phyloP scores from a whole-genome alignment of 78 protist species.

The Tieghemostelium lacteum region DNA sequence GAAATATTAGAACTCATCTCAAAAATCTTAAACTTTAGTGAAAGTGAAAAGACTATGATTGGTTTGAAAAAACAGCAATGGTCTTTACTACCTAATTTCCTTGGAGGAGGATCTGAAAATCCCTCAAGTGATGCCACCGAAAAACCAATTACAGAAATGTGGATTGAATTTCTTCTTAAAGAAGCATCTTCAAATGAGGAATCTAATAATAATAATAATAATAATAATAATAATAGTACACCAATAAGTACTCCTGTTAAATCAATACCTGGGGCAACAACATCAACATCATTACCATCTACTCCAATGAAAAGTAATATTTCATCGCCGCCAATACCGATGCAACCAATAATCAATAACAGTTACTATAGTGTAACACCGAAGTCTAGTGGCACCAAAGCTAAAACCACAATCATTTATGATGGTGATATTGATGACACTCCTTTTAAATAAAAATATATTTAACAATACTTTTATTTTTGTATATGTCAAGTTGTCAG shows the following conservation, averaged over 20 bases:
- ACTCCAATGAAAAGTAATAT: constrained; percentile 42
- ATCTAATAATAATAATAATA: neutral
- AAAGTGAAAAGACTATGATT: constrained; percentile 59
- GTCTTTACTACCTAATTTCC: constrained; percentile 57
- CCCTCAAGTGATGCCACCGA: constrained; percentile 21
- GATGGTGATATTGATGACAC: constrained; percentile 65
- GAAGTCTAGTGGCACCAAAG: neutral
- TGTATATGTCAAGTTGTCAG: no score
- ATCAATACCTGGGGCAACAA: neutral
- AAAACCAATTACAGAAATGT: constrained; percentile 71
- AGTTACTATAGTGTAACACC: constrained; percentile 48
- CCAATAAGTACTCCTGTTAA: constrained; percentile 68
- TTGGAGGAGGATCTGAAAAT: constrained; percentile 34
- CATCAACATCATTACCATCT: constrained; percentile 37
- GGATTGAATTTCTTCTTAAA: constrained; percentile 71
- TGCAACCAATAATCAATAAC: constrained; percentile 6
- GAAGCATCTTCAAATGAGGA: constrained; percentile 17
- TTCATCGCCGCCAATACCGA: no score
- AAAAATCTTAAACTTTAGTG: constrained; percentile 54
- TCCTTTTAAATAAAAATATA: constrained; percentile 25
- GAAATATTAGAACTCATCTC: constrained; percentile 65
- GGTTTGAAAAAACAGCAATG: constrained; percentile 60
- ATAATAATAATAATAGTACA: neutral
- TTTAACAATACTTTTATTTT: no score
- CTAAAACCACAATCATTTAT: constrained; percentile 34